phyloP scores from a whole-genome alignment of 306 rosid species.

The Hippophae gyantsensis region DNA sequence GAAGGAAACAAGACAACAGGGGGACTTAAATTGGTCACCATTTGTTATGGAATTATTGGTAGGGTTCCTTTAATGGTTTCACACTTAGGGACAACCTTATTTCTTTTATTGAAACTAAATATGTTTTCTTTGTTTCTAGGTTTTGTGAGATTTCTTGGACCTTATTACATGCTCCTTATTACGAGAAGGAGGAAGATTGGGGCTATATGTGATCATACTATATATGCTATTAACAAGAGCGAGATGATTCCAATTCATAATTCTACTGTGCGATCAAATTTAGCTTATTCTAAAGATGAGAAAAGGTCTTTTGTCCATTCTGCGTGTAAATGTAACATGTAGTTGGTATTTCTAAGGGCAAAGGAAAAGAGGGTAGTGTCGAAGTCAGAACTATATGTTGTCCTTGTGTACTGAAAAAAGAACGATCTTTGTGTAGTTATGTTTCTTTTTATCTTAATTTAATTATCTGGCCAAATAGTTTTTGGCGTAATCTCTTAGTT shows the following conservation, averaged over 20 bases:
- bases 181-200: slow-evolving; percentile 87
- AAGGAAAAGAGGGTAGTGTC: slow-evolving; percentile 44
- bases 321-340: slow-evolving; percentile 78
- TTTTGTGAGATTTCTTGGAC: slow-evolving; percentile 85
- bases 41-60: slow-evolving; percentile 93
- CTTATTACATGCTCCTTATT: slow-evolving; percentile 82
- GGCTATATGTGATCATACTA: slow-evolving; percentile 63
- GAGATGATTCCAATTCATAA: slow-evolving; percentile 83
- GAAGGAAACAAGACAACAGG: slow-evolving; percentile 88
- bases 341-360: slow-evolving; percentile 43
- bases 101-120: slow-evolving; percentile 16
- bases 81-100: slow-evolving; percentile 3
- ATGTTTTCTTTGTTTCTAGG: slow-evolving; percentile 44
- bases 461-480: slow-evolving; percentile 24
- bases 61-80: slow-evolving; percentile 19
- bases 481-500: slow-evolving; percentile 31
- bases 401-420: slow-evolving; percentile 48
- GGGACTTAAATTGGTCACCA: slow-evolving; percentile 85
- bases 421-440: slow-evolving; percentile 24
- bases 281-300: slow-evolving; percentile 89
- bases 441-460: slow-evolving; percentile 18
- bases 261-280: slow-evolving; percentile 58
- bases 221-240: slow-evolving; percentile 74
- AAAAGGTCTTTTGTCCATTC: slow-evolving; percentile 99
- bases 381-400: slow-evolving; percentile 28